phyloP scores from a whole-genome alignment of 73 alveolate genomes.

The Tetrahymena malaccensis region DNA sequence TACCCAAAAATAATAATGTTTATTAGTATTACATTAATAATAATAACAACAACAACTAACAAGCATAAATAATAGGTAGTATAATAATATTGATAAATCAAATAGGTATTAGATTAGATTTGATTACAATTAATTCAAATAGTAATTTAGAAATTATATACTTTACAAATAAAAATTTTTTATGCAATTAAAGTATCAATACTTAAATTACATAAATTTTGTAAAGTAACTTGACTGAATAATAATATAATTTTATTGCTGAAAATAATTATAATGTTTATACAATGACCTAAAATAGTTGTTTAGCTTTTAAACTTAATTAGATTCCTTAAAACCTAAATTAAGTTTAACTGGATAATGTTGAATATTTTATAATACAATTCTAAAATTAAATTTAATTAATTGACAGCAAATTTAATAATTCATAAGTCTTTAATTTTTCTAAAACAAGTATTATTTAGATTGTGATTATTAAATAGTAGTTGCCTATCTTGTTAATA shows the following conservation, averaged over 20 bases:
- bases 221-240: too few relatives aligned
- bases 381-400: too few relatives aligned
- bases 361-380: background rate
- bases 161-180: background rate
- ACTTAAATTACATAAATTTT: background rate
- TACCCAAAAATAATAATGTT: background rate
- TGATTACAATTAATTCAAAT: too few relatives aligned
- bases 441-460: background rate
- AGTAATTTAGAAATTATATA: too few relatives aligned
- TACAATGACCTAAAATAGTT: background rate
- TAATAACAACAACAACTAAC: too few relatives aligned
- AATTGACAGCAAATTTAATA: background rate
- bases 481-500: background rate
- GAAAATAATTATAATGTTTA: background rate
- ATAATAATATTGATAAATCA: too few relatives aligned
- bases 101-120: background rate
- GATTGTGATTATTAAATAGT: background rate
- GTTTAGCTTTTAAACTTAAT: background rate
- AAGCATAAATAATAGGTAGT: too few relatives aligned
- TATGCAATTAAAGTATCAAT: background rate
- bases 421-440: background rate
- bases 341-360: background rate
- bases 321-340: background rate
- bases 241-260: background rate
- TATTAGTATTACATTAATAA: too few relatives aligned